Evolutionary conservation across 2,329 filamentous ascomycete genomes (phyloP), one percentile per base, ranked within the genome.

Genomic region (Sphaceloma murrayae): DNA sequence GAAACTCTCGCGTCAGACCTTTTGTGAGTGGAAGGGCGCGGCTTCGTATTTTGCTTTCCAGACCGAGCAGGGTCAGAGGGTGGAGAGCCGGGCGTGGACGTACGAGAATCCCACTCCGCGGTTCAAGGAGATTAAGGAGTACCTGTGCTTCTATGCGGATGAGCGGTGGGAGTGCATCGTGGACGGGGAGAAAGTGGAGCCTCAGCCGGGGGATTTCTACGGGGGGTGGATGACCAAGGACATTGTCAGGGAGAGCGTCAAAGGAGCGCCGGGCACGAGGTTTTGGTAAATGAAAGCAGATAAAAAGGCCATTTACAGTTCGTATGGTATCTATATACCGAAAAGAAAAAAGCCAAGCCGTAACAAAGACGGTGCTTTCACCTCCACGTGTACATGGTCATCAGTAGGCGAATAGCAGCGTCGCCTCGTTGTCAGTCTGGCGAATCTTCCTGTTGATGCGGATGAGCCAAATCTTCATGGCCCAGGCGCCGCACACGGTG

Each of bases 181-280:
- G 3, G 74, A 79, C 56, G 74, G 74, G 7, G 75, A 79, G 57
- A 66, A 66, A 53, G 76, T 78, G 14, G 64, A 71, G 56, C 63
- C 74, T 29, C 74, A 78, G 61, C 73, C 72, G 11, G 74, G 74
- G 5, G 75, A 79, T 52, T 79, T 78, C 51, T 79, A 78, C 58
- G 76, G 77, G 17, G 76, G 76, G 2, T 80, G 77, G 75, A 72
- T 75, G 48, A 78, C 74, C 38, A 70, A 67, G 48, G 75, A 80
- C 46, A 67, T 79, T 48, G 70, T 72, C 51, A 72, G 74, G 21
- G 66, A 56, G 24, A 62, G 51, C 38, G 60, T 70, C 21, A 71
- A 71, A 49, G 68, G 68, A 5, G 67, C 62, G 8, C 61, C 65
- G 10, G 66, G 64, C 3, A 68, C 54, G 50, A 55, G 50, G 43